Percentiles rank a stretch among this genome's conserved stretches.
phyloP scores from a whole-genome alignment of 2,329 filamentous ascomycete species.

The Grosmannia penicillata region DNA sequence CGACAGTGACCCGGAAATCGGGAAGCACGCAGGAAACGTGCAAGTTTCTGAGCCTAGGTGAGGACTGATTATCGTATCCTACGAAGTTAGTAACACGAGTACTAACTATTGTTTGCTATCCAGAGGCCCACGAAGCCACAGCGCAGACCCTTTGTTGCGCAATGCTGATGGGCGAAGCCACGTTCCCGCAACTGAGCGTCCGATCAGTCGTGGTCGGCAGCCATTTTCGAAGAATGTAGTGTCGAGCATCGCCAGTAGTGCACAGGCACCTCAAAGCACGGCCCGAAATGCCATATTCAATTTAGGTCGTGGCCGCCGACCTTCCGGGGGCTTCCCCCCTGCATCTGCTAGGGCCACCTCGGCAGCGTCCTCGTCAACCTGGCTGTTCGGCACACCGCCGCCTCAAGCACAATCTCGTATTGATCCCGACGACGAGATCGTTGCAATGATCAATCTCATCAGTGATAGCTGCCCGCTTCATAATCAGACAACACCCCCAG shows the following conservation, averaged over 20 bases:
- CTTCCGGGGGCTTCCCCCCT: neutral
- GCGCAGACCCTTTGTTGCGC: too few relatives aligned
- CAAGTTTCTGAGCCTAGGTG: too few relatives aligned
- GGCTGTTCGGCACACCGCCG: slow-evolving; percentile 1
- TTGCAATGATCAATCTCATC: slow-evolving; percentile 8
- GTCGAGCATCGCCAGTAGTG: neutral
- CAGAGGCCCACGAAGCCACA: too few relatives aligned
- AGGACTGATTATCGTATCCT: too few relatives aligned
- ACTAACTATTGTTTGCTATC: too few relatives aligned
- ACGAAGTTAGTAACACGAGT: too few relatives aligned
- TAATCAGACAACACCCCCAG: too few relatives aligned
- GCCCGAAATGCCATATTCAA: neutral
- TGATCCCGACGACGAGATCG: slow-evolving; percentile 6
- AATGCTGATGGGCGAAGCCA: too few relatives aligned
- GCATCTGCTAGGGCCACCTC: neutral
- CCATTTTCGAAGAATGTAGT: neutral
- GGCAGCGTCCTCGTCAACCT: neutral
- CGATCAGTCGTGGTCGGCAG: slow-evolving; percentile 9
- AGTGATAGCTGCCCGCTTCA: slow-evolving; percentile 2
- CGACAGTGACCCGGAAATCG: too few relatives aligned
- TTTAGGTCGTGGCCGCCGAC: neutral
- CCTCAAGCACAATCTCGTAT: neutral
- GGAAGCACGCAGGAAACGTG: neutral
- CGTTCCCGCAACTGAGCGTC: neutral
- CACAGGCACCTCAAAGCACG: neutral